Evolutionary conservation across 2,329 filamentous ascomycete species (phyloP), one percentile per base, ranked within the genome.

Genomic region (Diaporthe batatas): DNA sequence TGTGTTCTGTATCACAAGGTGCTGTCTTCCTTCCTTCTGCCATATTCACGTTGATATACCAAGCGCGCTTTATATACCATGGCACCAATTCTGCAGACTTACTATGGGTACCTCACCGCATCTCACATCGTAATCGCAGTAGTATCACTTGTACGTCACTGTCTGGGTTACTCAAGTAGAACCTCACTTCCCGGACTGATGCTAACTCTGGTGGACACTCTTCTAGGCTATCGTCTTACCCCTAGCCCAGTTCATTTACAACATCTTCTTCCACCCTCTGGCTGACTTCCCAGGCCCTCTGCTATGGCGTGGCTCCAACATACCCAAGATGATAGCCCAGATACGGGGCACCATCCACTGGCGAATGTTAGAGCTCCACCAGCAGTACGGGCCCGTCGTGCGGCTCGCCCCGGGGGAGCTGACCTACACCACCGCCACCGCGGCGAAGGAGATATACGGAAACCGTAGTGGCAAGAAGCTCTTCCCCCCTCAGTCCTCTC

Each of bases 271-370:
- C 42, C 74, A 75, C 53, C 74, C 74, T 0, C 69, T 75, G n/a
- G 68, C 74, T 6, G 7, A n/a, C 2, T 74, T 71, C 16, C 74
- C 74, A 2, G 74, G 74, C 8, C 74, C 74, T 8, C 23, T 75
- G 6, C 57, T 75, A 23, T 72, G 68, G 34, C 69, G 72, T 21
- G 72, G 72, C 36, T 75, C 72, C 53, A 71, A 75, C 53, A 51
- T 75, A 25, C 74, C 74, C n/a, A 75, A 75, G 53, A 70, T 75
- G 36, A 18, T 74, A 12, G 59, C 71, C 16, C 74, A 75, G 69
- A 42, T 72, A 29, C 54, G 29, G 42, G 74, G 74, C 23, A 75
- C 51, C 12, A 54, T 75, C 21, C 74, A 75, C 65, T 55, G 70
- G 29, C 32, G 64, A 12, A 73, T 75, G 72, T 72, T 75, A 18